Evolutionary conservation across 768 basidiomycete species (phyloP).

Genomic region (Suillus subaureus): DNA sequence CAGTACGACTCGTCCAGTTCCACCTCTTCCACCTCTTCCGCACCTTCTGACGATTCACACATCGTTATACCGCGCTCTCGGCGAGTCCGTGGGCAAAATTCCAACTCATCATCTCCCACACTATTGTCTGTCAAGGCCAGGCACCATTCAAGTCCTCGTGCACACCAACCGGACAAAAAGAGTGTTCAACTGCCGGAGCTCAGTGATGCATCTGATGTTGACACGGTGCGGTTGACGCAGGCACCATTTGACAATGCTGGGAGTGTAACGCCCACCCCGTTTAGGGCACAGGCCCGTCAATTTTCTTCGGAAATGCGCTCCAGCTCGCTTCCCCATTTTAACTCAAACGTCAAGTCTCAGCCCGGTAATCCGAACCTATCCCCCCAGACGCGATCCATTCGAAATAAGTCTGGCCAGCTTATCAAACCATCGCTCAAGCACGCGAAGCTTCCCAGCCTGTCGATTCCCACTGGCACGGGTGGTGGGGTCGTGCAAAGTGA

Average conservation of each 20-base stretch:
- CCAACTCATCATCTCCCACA: slow-evolving; percentile 44
- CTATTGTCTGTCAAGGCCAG: slow-evolving; percentile 36
- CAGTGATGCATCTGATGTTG: slow-evolving; percentile 35
- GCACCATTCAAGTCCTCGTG: slow-evolving; percentile 8
- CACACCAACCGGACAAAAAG: slow-evolving; percentile 19
- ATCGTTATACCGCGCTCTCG: slow-evolving; percentile 41
- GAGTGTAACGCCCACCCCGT: slow-evolving; percentile 9
- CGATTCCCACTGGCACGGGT: slow-evolving; percentile 54
- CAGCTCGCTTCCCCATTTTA: neutral
- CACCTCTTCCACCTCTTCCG: slow-evolving; percentile 39
- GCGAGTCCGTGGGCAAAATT: slow-evolving; percentile 34
- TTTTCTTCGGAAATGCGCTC: slow-evolving; percentile 23
- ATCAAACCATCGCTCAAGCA: slow-evolving; percentile 90
- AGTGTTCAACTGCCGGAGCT: slow-evolving; percentile 14
- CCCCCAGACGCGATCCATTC: slow-evolving; percentile 48
- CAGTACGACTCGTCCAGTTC: slow-evolving; percentile 37
- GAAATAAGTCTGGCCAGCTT: slow-evolving; percentile 94
- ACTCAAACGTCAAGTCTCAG: slow-evolving; percentile 5
- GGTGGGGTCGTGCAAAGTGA: slow-evolving; percentile 63
- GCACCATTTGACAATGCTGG: slow-evolving; percentile 22
- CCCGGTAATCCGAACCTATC: neutral
- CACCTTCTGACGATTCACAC: slow-evolving; percentile 37
- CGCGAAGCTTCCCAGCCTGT: slow-evolving; percentile 54
- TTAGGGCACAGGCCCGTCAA: slow-evolving; percentile 20
- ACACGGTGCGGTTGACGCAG: slow-evolving; percentile 25